Conservation (phyloP, 116 monocot species). For the Posidonia oceanica region DNA sequence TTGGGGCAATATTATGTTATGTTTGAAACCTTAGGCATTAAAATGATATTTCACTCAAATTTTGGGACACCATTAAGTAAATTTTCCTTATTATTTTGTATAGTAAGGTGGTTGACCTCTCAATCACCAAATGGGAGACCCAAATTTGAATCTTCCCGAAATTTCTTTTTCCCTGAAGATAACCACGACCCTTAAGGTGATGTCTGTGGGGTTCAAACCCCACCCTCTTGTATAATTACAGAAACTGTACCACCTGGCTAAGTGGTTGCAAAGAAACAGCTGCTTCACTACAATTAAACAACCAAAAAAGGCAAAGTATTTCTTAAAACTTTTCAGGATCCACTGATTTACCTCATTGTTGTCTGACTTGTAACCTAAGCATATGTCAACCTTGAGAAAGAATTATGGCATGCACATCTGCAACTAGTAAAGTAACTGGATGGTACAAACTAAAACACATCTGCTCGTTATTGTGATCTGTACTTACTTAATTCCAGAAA, state of each 20-base stretch:
- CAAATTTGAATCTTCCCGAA: no score
- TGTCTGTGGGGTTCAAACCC: no score
- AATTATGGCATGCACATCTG: no score
- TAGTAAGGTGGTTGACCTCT: background rate
- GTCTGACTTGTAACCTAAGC: background rate
- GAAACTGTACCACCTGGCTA: background rate
- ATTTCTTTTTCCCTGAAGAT: no score
- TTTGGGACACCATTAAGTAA: no score
- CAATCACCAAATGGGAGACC: no score
- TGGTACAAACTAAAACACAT: background rate
- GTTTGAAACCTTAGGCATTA: no score
- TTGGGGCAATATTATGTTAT: no score
- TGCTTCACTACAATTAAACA: no score
- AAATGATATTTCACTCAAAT: no score
- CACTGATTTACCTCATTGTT: background rate
- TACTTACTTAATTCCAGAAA: constrained; percentile 62
- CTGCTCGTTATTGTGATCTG: no score
- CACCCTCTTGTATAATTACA: background rate
- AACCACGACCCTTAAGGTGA: no score
- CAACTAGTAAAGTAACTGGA: background rate
- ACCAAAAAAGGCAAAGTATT: background rate
- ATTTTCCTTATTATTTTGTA: background rate
- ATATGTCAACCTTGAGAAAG: background rate
- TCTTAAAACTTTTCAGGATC: background rate
- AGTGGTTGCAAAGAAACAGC: background rate